Conservation (phyloP, 495 filamentous ascomycete genomes). For the Rostrohypoxylon terebratum region DNA sequence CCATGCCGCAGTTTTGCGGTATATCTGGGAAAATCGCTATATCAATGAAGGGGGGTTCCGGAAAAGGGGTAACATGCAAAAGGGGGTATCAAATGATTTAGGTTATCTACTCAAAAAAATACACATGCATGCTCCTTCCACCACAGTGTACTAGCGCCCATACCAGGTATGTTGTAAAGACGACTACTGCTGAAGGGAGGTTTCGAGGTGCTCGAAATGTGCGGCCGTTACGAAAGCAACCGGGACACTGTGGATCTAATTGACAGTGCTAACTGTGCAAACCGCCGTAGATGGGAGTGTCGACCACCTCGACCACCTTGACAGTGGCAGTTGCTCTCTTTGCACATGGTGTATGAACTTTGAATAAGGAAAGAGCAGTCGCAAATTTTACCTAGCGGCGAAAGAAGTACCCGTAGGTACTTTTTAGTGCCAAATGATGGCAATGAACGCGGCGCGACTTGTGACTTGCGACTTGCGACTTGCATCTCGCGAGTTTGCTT, state of each 20-base stretch:
- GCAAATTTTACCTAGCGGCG: neutral
- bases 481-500: conserved; percentile 7
- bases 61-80: neutral
- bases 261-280: too few relatives aligned
- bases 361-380: neutral
- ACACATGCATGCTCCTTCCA: neutral
- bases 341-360: neutral
- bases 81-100: neutral
- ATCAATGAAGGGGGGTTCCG: neutral
- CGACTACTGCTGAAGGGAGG: too few relatives aligned
- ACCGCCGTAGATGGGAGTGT: too few relatives aligned
- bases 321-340: neutral
- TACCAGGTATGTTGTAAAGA: too few relatives aligned
- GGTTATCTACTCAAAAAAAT: too few relatives aligned
- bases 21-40: too few relatives aligned
- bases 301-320: neutral
- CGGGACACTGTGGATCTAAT: too few relatives aligned
- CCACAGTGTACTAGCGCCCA: too few relatives aligned
- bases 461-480: neutral
- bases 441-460: neutral
- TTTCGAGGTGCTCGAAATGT: too few relatives aligned
- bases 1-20: too few relatives aligned
- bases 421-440: too few relatives aligned
- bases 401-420: neutral
- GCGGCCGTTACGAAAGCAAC: too few relatives aligned